Base-by-base conservation (phyloP, 2,329 filamentous ascomycete genomes). In the Cladosporium cucumerinum region DNA sequence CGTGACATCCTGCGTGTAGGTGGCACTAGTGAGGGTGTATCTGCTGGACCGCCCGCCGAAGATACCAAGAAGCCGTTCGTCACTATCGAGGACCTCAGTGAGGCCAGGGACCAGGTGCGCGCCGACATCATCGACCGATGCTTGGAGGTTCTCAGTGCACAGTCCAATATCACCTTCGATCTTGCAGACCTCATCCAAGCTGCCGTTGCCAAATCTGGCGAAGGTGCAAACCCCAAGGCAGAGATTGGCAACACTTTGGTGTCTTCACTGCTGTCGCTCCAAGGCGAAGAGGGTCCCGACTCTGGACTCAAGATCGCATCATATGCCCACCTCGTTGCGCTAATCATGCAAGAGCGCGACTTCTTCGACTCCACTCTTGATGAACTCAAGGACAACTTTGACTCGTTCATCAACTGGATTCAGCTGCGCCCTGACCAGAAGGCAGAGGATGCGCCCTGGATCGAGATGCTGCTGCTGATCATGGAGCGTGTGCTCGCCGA, bases 401-500 rank as follows among this genome's bases (percentile, higher is more conserved):
- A 83, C 11, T 88, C 88, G 43, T 87, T 97, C 67, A 83, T 97
- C 30, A 84, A 82, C 2, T 97, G 97, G 76, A 85, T 99, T 70
- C 89, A 90, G 71, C 80, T 93, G 4, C 82, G 86, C 5, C 81
- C 86, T 0, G 86, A 88, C 28, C 86, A 89, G 64, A 83, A 89
- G 3, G 81, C 84, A 0, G 91, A 96, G 57, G 90, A 95, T 65
- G 91, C 93, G 5, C 91, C 92, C 1, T 99, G 94, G 93, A 89
- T 98, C 68, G 91, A 92, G 14, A 93, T 95, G 72, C 87, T 98
- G 34, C 82, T 99, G 36, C 84, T 98, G 18, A 90, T 99, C 58
- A 84, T 98, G 57, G 95, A 99, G 81, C 91, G 91, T 61, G 82
- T 98, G 34, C 82, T 99, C n/a, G 89, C 90, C 16, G 91, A 96